Conservation (phyloP, 2,329 filamentous ascomycete genomes). For the Pestalotiopsis fici region DNA sequence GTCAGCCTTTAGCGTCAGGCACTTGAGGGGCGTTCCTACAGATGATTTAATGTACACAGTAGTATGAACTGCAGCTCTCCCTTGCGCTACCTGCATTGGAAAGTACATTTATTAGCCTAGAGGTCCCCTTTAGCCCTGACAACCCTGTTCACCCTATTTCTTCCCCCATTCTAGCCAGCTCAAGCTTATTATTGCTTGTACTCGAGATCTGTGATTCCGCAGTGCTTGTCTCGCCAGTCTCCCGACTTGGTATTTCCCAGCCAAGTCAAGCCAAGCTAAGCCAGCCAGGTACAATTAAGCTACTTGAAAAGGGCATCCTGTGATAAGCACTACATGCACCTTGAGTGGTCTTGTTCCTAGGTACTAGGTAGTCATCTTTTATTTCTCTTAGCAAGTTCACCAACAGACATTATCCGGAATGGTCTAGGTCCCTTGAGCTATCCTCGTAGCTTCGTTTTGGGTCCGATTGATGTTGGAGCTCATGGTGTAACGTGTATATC, state of each 20-base stretch:
- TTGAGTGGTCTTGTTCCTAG: background rate
- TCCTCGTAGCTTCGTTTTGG: background rate
- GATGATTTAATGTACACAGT: background rate
- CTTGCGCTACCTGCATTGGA: background rate
- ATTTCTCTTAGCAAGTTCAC: background rate
- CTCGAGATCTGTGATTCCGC: background rate
- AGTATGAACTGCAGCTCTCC: background rate
- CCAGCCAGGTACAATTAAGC: background rate
- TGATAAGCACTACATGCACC: background rate
- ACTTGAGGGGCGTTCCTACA: background rate
- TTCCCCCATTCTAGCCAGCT: background rate
- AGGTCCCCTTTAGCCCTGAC: background rate
- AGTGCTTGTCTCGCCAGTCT: background rate
- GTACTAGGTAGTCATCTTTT: background rate
- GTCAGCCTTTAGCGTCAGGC: background rate
- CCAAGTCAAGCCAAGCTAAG: background rate
- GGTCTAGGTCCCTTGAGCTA: background rate
- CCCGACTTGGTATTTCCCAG: background rate
- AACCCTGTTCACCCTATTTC: background rate
- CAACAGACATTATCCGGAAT: background rate
- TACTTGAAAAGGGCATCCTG: background rate
- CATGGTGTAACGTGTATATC: background rate
- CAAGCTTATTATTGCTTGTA: background rate
- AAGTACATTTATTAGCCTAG: no score
- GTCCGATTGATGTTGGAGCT: background rate